A percentile compares a stretch with the other conserved stretches of the same genome.
Conservation (phyloP, 495 filamentous ascomycete species). For the Hypoxylon trugodes region DNA sequence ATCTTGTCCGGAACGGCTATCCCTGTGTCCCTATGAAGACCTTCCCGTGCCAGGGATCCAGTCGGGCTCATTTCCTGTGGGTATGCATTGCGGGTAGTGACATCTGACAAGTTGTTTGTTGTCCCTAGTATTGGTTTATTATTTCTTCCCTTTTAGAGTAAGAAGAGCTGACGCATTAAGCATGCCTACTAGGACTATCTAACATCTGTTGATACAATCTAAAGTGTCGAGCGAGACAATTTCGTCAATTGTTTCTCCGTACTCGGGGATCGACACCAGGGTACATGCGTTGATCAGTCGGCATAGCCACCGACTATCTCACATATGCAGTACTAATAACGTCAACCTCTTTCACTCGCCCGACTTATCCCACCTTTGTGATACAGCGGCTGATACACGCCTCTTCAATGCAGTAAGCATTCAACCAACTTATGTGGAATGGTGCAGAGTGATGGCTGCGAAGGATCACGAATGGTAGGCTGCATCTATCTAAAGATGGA, state of each 20-base stretch:
- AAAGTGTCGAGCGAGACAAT: neutral
- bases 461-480: constrained; percentile 35
- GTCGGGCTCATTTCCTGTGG: neutral
- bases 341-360: neutral
- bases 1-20: constrained; percentile 7
- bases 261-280: constrained; percentile 28
- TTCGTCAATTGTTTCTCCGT: constrained; percentile 4
- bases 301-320: constrained; percentile 10
- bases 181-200: neutral
- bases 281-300: constrained; percentile 25
- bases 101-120: constrained; percentile 5
- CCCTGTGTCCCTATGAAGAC: neutral
- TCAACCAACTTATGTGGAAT: constrained; percentile 21
- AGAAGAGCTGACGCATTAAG: too few species aligned
- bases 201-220: neutral
- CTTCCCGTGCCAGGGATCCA: neutral
- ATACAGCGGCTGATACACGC: constrained; percentile 11
- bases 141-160: too few species aligned
- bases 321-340: neutral
- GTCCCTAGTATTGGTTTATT: neutral
- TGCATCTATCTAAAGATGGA: constrained; percentile 19
- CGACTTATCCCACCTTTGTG: neutral
- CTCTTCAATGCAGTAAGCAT: constrained; percentile 27
- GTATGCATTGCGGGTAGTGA: constrained; percentile 13
- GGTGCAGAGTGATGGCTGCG: constrained; percentile 21